Base-by-base conservation (phyloP, 352 stramenopile genomes). In the Globisporangium okanoganense region DNA sequence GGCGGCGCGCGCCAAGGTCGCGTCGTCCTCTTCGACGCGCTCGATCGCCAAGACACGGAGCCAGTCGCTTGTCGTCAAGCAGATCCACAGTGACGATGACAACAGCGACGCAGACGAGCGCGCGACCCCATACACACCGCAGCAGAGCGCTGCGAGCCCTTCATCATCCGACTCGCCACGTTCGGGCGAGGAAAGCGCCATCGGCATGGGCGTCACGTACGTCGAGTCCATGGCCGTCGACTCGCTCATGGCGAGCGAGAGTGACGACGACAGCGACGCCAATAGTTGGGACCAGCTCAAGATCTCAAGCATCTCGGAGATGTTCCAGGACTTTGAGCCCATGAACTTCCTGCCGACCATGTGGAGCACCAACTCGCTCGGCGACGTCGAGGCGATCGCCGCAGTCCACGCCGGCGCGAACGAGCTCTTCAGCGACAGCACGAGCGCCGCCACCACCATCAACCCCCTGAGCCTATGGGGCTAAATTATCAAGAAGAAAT, bases 311-410 rank as follows among this genome's bases (percentile, higher is more conserved):
- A 54, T 82, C 36, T 69, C 68, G 61, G 68, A 83, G 59, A 75
- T 81, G 43, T 79, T 84, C 44, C 47, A 71, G n/a, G 75, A 78
- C 35, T 79, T 72, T 62, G 74, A 83, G 29, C 75, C 70, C 9
- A 63, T 65, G 57, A 62, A 61, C n/a, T 67, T 76, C 10, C 8
- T 63, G 4, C 67, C 75, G 12, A 57, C 75, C 13, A 75, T 78
- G 68, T 84, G 75, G 75, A 84, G 75, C 55, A 81, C 75, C 33
- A 78, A 76, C 51, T 84, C 75, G 53, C 68, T 84, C 14, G 75
- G 55, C 33, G 59, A 65, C 61, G 41, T 66, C n/a, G 61, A 82
- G 40, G 66, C 71, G 45, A 64, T 82, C 47, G 64, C 68, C 12
- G 25, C 51, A 20, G 50, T 40, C 8, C 43, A 61, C 31, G 56